Conservation (phyloP, 208 protist species). For the Trypanosoma vivax region DNA sequence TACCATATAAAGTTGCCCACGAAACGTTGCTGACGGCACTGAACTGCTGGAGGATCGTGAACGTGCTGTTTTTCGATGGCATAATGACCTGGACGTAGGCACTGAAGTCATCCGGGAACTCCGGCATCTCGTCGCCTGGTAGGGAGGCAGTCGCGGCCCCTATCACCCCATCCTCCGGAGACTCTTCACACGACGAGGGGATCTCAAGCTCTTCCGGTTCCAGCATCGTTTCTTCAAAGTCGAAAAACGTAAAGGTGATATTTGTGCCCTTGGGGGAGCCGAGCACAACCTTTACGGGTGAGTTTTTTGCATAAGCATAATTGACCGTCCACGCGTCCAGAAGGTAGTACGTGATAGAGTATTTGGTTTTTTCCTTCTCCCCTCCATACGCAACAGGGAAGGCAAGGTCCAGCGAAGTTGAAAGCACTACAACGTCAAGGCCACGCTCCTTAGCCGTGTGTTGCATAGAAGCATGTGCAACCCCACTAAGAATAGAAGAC, state of each 20-base stretch:
- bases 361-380: background rate
- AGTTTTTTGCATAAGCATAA: background rate
- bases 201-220: background rate
- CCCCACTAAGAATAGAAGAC: background rate
- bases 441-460: background rate
- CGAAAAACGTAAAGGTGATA: slow-evolving; percentile 2
- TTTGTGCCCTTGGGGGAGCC: background rate
- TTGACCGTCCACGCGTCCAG: background rate
- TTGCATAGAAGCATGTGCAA: background rate
- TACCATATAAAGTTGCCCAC: slow-evolving; percentile 10
- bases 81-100: slow-evolving; percentile 33
- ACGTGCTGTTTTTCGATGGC: slow-evolving; percentile 19
- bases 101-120: slow-evolving; percentile 25
- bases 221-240: background rate
- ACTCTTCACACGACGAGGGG: background rate
- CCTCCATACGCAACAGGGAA: slow-evolving; percentile 2
- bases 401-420: background rate
- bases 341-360: slow-evolving; percentile 1
- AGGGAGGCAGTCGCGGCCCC: background rate
- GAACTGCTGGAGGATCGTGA: slow-evolving; percentile 22
- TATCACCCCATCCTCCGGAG: background rate
- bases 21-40: background rate
- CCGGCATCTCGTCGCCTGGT: slow-evolving; percentile 17
- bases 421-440: background rate
- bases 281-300: background rate